These are phyloP conservation scores for Chlamydomonas sp. DNA, from an alignment of 139 green algal genomes.

Conservation along the genomic window DNA sequence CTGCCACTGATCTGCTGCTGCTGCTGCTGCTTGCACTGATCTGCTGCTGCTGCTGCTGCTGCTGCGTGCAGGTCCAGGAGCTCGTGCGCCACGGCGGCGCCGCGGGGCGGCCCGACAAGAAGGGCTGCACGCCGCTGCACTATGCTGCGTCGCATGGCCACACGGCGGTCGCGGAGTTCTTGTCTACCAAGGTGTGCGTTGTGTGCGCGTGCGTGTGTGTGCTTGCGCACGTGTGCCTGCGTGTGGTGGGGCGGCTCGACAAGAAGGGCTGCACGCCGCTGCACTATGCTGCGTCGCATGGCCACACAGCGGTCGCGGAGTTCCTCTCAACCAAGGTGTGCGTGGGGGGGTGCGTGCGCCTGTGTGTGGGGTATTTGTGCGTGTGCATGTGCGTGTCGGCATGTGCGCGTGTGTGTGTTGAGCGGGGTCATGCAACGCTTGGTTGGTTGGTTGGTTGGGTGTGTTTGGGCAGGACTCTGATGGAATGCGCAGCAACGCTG, in stretches of 20 bases:
- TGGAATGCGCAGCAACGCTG: too few relatives aligned
- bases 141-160: constrained; percentile 56
- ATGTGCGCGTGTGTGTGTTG: constrained; percentile 26
- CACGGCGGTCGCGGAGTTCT: constrained; percentile 28
- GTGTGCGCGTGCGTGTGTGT: background rate
- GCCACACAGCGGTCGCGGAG: constrained; percentile 38
- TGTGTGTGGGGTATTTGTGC: too few relatives aligned
- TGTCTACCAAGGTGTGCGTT: background rate
- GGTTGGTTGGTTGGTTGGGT: too few relatives aligned
- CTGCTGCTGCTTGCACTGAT: background rate
- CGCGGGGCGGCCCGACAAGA: constrained; percentile 43
- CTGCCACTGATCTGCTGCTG: background rate
- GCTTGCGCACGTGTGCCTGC: background rate
- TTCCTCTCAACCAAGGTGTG: background rate
- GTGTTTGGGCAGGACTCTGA: too few relatives aligned
- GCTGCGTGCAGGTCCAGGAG: constrained; percentile 36
- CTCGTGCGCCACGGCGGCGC: constrained; percentile 48
- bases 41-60: background rate
- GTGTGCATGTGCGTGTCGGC: background rate
- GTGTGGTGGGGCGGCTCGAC: constrained; percentile 55
- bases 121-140: constrained; percentile 41
- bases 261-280: constrained; percentile 43
- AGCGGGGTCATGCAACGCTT: too few relatives aligned
- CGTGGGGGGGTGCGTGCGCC: too few relatives aligned
- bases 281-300: constrained; percentile 54